Conservation (phyloP, 2,329 filamentous ascomycete species). For the Ceratocystiopsis sp. region DNA sequence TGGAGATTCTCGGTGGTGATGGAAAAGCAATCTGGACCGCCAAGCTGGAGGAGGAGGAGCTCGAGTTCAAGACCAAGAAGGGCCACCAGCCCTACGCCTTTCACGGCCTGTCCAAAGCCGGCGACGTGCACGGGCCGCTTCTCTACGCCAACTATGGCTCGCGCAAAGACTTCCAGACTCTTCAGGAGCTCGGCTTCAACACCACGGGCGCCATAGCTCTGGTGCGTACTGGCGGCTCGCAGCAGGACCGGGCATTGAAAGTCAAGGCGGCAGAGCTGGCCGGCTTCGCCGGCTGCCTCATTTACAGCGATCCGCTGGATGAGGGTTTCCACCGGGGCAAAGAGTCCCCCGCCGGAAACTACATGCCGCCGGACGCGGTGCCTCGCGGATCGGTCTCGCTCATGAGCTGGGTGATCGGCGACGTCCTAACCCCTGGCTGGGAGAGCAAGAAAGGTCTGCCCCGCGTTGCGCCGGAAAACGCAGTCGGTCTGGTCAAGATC, state of each 20-base stretch:
- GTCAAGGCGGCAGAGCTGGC: slow-evolving; percentile 78
- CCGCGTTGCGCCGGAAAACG: slow-evolving; percentile 52
- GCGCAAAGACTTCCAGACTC: slow-evolving; percentile 58
- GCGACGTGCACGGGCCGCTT: slow-evolving; percentile 69
- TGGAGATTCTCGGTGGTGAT: slow-evolving; percentile 60
- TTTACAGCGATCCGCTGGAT: slow-evolving; percentile 80
- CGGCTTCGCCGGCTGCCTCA: slow-evolving; percentile 73
- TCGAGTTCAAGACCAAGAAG: slow-evolving; percentile 40
- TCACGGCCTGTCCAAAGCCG: slow-evolving; percentile 76
- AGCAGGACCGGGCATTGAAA: slow-evolving; percentile 60
- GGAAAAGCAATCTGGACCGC: slow-evolving; percentile 56
- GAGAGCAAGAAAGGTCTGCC: slow-evolving; percentile 48
- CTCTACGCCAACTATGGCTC: slow-evolving; percentile 90
- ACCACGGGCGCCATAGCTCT: slow-evolving; percentile 68
- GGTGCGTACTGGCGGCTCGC: slow-evolving; percentile 62
- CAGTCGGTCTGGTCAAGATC: slow-evolving; percentile 59
- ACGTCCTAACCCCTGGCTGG: slow-evolving; percentile 82
- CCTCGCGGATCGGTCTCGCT: slow-evolving; percentile 69
- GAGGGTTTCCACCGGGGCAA: slow-evolving; percentile 63
- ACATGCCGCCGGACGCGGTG: slow-evolving; percentile 65
- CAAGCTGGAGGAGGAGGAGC: slow-evolving; percentile 64
- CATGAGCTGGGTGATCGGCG: slow-evolving; percentile 69
- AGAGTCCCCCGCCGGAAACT: slow-evolving; percentile 59
- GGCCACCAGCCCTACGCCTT: slow-evolving; percentile 61
- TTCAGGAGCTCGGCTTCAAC: slow-evolving; percentile 55